These are phyloP conservation scores for Cryphonectria naterciae DNA, from an alignment of 2,329 filamentous ascomycete genomes.

Conservation along the genomic window DNA sequence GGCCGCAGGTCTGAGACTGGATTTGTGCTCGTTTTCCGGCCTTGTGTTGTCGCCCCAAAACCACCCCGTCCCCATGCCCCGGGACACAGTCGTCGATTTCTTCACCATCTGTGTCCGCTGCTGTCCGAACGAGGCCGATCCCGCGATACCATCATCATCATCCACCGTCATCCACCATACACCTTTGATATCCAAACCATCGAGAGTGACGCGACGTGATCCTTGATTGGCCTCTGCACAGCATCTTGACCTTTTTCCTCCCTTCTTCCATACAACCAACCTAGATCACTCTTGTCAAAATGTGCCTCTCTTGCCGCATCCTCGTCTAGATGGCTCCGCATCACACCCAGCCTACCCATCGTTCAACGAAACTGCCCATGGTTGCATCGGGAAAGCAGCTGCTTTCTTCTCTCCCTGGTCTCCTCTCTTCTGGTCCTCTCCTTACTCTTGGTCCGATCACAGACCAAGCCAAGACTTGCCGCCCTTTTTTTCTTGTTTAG, in stretches of 20 bases:
- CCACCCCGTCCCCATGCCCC: background rate
- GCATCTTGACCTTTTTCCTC: too few species aligned
- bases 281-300: slow-evolving; percentile 10
- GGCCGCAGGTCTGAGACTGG: background rate
- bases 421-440: slow-evolving; percentile 29
- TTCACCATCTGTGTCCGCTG: background rate
- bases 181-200: background rate
- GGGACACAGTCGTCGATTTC: background rate
- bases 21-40: background rate
- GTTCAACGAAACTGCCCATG: slow-evolving; percentile 28
- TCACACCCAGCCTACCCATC: slow-evolving; percentile 32
- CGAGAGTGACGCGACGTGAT: background rate
- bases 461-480: slow-evolving; percentile 28
- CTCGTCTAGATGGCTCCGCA: slow-evolving; percentile 41
- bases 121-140: background rate
- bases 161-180: background rate
- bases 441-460: slow-evolving; percentile 24
- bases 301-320: slow-evolving; percentile 10
- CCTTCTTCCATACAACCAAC: background rate
- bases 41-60: background rate
- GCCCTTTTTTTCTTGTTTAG: slow-evolving; percentile 12
- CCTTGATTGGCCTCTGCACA: background rate
- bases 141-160: slow-evolving; percentile 14
- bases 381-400: slow-evolving; percentile 23
- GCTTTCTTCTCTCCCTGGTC: slow-evolving; percentile 34